Conservation (phyloP, 2,329 filamentous ascomycete species). For the Thermothelomyces thermophilus region DNA sequence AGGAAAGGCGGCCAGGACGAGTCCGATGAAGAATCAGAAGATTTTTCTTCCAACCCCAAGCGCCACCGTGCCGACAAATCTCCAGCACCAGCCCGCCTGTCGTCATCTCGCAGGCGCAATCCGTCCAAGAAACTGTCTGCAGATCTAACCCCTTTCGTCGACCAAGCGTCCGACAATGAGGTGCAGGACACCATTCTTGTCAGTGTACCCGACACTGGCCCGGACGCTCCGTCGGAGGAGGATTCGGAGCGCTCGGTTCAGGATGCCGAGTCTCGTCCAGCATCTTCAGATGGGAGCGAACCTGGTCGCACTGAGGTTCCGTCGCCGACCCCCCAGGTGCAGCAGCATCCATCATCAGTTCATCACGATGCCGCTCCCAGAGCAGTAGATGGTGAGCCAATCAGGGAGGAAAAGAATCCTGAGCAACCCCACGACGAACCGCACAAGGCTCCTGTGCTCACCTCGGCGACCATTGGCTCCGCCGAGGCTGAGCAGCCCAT, state of each 20-base stretch:
- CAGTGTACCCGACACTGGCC: slow-evolving; percentile 35
- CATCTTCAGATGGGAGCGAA: slow-evolving; percentile 15
- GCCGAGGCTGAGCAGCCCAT: not conserved
- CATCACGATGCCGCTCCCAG: slow-evolving; percentile 6
- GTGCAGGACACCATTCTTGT: slow-evolving; percentile 55
- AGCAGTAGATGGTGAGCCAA: slow-evolving; percentile 9
- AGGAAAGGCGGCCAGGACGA: slow-evolving; percentile 29
- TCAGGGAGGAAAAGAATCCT: not conserved
- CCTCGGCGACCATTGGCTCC: not conserved
- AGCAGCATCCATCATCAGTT: slow-evolving; percentile 3
- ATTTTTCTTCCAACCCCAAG: slow-evolving; percentile 30
- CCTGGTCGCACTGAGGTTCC: slow-evolving; percentile 4
- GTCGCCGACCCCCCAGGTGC: slow-evolving; percentile 14
- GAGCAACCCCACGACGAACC: slow-evolving; percentile 6
- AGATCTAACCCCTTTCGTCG: slow-evolving; percentile 30
- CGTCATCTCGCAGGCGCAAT: slow-evolving; percentile 35
- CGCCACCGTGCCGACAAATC: slow-evolving; percentile 29
- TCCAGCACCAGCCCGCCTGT: slow-evolving; percentile 21
- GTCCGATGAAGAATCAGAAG: slow-evolving; percentile 31
- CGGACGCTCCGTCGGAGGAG: slow-evolving; percentile 28
- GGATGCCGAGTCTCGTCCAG: slow-evolving; percentile 14
- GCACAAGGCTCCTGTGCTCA: not conserved
- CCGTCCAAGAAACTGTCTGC: slow-evolving; percentile 33
- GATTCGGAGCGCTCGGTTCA: slow-evolving; percentile 22
- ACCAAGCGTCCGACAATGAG: slow-evolving; percentile 36